Evolutionary conservation across 1,284 basidiomycete genomes (phyloP), one percentile per base, ranked within the genome.

Genomic region (Sparassis latifolia): DNA sequence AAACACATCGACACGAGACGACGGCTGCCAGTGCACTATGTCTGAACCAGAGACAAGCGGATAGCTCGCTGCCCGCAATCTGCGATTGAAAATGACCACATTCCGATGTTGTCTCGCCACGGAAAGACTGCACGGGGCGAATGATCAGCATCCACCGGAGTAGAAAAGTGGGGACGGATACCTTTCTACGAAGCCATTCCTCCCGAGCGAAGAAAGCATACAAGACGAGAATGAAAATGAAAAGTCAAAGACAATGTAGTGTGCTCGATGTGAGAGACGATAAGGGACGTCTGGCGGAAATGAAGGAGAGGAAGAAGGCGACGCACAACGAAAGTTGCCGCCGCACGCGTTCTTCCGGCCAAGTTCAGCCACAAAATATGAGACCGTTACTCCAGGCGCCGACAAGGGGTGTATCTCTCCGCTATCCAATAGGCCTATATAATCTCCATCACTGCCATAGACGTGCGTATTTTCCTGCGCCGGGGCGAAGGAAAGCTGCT

Each of bases 111-210:
- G 52, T 41, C 55, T 57, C 45, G 56, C 53, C 48, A 55, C 50
- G 38, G 53, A 43, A 40, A 56, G 54, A 53, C 60, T 62, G 45
- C 28, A 9, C n/a, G 27, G 10, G 3, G n/a, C 4, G 9, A 31
- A 12, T 20, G 27, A 39, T 44, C 48, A 50, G 39, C 32, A 39
- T 20, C 20, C 31, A 32, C 29, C n/a, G 27, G 33, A 6, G 10
- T 44, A 42, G 47, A 43, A 28, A 41, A 44, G 10, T 10, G 10
- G 10, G 37, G 30, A 44, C 40, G 53, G 57, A 58, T 42, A 67
- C 68, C 67, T 64, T 42, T 67, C 62, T 54, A 58, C 62, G 51
- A 65, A 46, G 48, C 66, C 65, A 65, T 69, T 61, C 52, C 64
- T 62, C 43, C 62, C 57, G n/a, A 69, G 47, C 50, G 64, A 57